Base-by-base conservation (phyloP, 179 eudicot genomes). In the Heliamphora pulchella region DNA sequence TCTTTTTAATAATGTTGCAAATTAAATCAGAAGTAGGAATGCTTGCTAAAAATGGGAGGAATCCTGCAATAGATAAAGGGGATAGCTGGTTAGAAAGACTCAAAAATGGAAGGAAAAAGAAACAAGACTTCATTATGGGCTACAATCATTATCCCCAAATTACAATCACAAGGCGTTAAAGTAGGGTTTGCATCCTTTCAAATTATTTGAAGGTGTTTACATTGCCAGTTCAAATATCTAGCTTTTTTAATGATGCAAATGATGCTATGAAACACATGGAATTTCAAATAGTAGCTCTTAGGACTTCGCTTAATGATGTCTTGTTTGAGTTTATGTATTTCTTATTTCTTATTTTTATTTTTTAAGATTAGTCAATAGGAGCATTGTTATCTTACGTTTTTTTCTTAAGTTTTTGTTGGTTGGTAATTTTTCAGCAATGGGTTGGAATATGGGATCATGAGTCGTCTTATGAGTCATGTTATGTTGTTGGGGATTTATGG, bases 101-200 rank as follows among this genome's bases (percentile, higher is more conserved):
- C 5, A 47, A 71, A 71, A 71, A 17, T n/a, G 57, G 75, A 47
- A 47, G 74, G 74, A 71, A 71, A 71, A 5, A 71, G 57, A 48
- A 46, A 15, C 22, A 69, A 46, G 53, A 46, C 73, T 69, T 18
- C 41, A 5, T 50, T 50, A 2, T 44, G 2, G 58, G 59, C 50
- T 71, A 50, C 11, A 71, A 50, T 71, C 62, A 2, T 53, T 20
- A 53, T 51, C 44, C 76, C 43, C 76, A n/a, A n/a, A 5, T 11
- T 51, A 54, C 39, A 66, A 50, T 51, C 44, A 44, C 61, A 13
- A 51, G 18, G 20, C 76, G 31, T 13, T 31, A 55, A 53, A 22
- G 61, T n/a, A 22, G 61, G 46, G 57, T 51, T 53, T 31, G 76
- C 76, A 54, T 73, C 47, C 10, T 73, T 73, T 8, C 31, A 2